Evolutionary conservation across 164 flowering plant species (phyloP).

Genomic region (Piper betle): DNA sequence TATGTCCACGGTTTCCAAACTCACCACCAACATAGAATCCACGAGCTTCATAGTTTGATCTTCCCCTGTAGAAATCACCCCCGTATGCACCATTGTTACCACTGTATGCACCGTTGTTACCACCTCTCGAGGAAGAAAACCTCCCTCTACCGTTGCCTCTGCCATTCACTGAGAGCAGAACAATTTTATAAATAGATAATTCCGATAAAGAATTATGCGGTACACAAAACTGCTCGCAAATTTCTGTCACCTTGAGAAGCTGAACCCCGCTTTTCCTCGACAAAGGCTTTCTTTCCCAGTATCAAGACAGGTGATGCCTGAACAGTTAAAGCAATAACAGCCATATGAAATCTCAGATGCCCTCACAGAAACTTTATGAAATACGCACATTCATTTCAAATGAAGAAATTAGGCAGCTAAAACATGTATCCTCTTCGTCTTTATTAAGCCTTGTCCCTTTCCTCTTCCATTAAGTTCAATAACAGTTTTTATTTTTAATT

Average conservation of each 20-base stretch:
- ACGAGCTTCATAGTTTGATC: slow-evolving; percentile 40
- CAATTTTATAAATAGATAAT: neutral
- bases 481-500: too few species aligned
- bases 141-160: slow-evolving; percentile 19
- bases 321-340: neutral
- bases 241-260: slow-evolving; percentile 37
- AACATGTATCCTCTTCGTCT: too few species aligned
- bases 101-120: slow-evolving; percentile 19
- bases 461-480: too few species aligned
- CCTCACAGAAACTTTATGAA: neutral
- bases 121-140: slow-evolving; percentile 29
- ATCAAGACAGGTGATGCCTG: slow-evolving; percentile 58
- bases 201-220: neutral
- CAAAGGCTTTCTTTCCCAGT: slow-evolving; percentile 40
- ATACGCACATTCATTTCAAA: too few species aligned
- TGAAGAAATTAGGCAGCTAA: too few species aligned
- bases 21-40: slow-evolving; percentile 56
- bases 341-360: neutral
- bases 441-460: too few species aligned
- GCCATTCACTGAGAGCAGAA: slow-evolving; percentile 23
- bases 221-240: neutral
- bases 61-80: slow-evolving; percentile 12
- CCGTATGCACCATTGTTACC: slow-evolving; percentile 17
- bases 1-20: slow-evolving; percentile 36
- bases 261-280: slow-evolving; percentile 67